Evolutionary conservation across 345 rosid genomes (phyloP), one percentile per base, ranked within the genome.

Genomic region (Eutrema japonicum): DNA sequence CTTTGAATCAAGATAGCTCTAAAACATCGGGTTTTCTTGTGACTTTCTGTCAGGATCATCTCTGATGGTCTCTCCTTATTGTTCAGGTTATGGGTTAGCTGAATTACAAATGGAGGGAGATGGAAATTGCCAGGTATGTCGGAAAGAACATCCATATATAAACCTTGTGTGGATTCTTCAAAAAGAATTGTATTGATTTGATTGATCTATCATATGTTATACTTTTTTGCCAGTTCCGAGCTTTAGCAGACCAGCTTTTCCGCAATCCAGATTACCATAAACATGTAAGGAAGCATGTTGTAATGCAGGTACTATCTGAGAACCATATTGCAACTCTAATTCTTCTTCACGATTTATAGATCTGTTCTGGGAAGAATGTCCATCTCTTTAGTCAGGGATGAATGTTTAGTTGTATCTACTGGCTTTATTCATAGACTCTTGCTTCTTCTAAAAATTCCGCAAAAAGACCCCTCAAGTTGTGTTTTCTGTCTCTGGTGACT

Each of bases 181-280:
- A n/a, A n/a, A 50, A 30, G 1, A 5, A 0, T 11, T 58, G 36
- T 30, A 37, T 16, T 72, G 26, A 18, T 59, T n/a, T n/a, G n/a
- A n/a, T 66, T 65, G 35, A 54, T 51, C 41, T 43, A 22, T 55
- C 42, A 38, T 65, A 30, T 63, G 10, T 27, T 70, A 16, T 64
- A 55, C 57, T 26, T 58, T 32, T 68, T 76, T 50, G 11, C 58
- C 82, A 94, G 98, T 94, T 94, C 74, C 94, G 97, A 79, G 97
- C 98, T 59, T 76, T 94, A 75, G 92, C 98, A 60, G 98, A 94
- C 82, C 98, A 94, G 79, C 76, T 91, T 75, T 88, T 86, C 82
- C 85, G 91, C 30, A 88, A 81, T 82, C 83, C 95, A 66, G 93
- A 89, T 54, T 85, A 91, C 67, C 97, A 94, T 77, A 89, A 84